phyloP scores from a whole-genome alignment of 179 eudicot species.

The Vitellaria paradoxa region DNA sequence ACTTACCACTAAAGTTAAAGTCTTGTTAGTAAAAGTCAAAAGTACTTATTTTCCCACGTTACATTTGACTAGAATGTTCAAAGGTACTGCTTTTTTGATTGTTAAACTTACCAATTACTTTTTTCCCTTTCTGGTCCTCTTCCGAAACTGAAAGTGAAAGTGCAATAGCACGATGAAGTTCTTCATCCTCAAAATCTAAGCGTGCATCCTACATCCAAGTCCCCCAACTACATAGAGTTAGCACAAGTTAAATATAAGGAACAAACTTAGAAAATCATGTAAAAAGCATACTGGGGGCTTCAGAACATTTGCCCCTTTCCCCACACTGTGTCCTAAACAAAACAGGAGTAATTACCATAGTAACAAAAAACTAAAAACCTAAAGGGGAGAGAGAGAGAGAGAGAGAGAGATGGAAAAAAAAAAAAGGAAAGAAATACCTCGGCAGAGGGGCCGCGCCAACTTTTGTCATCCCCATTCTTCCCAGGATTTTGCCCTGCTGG shows the following conservation, averaged over 20 bases:
- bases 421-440: background rate
- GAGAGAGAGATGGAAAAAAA: background rate
- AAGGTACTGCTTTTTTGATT: background rate
- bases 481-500: slow-evolving; percentile 67
- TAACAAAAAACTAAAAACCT: slow-evolving; percentile 31
- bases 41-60: background rate
- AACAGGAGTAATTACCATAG: background rate
- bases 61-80: background rate
- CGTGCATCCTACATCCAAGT: slow-evolving; percentile 56
- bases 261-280: slow-evolving; percentile 1
- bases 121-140: slow-evolving; percentile 81
- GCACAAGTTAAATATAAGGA: background rate
- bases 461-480: slow-evolving; percentile 58
- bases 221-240: slow-evolving; percentile 11
- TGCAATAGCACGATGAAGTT: slow-evolving; percentile 87
- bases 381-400: too few relatives aligned
- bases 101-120: slow-evolving; percentile 63
- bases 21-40: background rate
- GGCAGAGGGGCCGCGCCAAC: slow-evolving; percentile 63
- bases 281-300: background rate
- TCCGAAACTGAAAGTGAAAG: slow-evolving; percentile 78
- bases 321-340: too few relatives aligned
- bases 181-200: slow-evolving; percentile 69
- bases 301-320: background rate
- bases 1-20: too few relatives aligned